Evolutionary conservation across 805 yeast genomes (phyloP), one percentile per base, ranked within the genome.

Genomic region (Metschnikowia corniflorae): DNA sequence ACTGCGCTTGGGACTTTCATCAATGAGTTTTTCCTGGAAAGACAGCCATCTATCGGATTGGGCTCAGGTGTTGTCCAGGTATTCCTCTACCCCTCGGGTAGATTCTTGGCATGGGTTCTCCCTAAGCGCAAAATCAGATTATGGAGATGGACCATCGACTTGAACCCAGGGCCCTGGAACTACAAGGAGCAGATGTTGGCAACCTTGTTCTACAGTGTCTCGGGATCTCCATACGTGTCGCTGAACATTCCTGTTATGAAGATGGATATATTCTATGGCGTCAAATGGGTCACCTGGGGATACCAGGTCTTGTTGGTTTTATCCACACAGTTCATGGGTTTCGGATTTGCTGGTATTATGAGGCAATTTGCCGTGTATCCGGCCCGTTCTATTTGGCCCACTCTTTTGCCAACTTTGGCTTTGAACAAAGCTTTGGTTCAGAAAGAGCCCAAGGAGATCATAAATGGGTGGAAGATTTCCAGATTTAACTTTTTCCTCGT

Each of bases 341-440:
- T 78, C 44, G 80, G 83, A 16, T 56, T 78, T 35, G 85, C 85
- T 26, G 88, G 89, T 19, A 33, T 81, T 35, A 63, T 73, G 26
- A 66, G 82, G 46, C 68, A 73, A 43, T 63, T 79, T 21, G 65
- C 82, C 40, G 79, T 82, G 7, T 72, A 73, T 39, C 82, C 87
- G 6, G 70, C 80, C 5, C 63, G 77, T 14, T 73, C 80, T 59
- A 70, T 81, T 33, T 83, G 89, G 89, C 91, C 91, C 5, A 57
- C 75, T 2, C 72, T 72, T 49, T 65, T 83, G 52, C 82, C 77
- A 15, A 77, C 83, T 19, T 70, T 80, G 47, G 54, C 61, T 65
- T 74, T 60, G 62, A 75, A 51, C 68, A 71, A 18, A 10, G 40
- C 40, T 16, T 21, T 36, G n/a, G n/a, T 58, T 63, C 78, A 57